Percentiles rank a stretch among this genome's conserved stretches.
Evolutionary conservation across 768 basidiomycete genomes (phyloP).

Genomic region (Omphalotus guepiniiformis): DNA sequence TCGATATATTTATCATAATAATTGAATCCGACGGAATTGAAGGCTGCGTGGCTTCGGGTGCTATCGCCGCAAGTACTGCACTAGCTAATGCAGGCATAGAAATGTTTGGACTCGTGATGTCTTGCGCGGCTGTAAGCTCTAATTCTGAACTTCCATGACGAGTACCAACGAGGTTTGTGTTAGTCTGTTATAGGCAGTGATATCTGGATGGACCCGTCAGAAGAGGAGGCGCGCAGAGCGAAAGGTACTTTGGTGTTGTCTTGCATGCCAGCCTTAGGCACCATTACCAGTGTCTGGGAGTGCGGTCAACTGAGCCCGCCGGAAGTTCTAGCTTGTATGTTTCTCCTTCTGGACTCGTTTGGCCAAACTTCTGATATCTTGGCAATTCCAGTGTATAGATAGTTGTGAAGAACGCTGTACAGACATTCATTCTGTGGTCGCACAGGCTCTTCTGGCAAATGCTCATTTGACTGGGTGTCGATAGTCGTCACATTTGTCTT

Average conservation of each 20-base stretch:
- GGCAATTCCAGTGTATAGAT: constrained; percentile 57
- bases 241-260: constrained; percentile 72
- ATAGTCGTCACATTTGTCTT: too few species aligned
- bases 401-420: constrained; percentile 65
- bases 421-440: constrained; percentile 73
- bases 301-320: constrained; percentile 59
- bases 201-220: constrained; percentile 78
- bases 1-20: constrained; percentile 88
- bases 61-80: constrained; percentile 85
- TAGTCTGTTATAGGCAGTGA: constrained; percentile 56
- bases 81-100: constrained; percentile 92
- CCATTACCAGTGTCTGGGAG: constrained; percentile 84
- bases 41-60: constrained; percentile 80
- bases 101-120: constrained; percentile 81
- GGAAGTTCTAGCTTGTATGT: constrained; percentile 55
- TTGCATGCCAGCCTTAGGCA: constrained; percentile 84
- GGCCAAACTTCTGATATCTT: constrained; percentile 4
- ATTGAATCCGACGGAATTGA: constrained; percentile 93
- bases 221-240: constrained; percentile 55
- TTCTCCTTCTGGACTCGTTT: background rate
- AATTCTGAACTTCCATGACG: background rate
- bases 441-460: constrained; percentile 59
- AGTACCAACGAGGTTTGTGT: constrained; percentile 8
- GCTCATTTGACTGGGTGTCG: too few species aligned
- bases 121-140: constrained; percentile 69